Conservation (phyloP, 202 grass and related monocot genomes). For the Bolboschoenoplectus hybrid region DNA sequence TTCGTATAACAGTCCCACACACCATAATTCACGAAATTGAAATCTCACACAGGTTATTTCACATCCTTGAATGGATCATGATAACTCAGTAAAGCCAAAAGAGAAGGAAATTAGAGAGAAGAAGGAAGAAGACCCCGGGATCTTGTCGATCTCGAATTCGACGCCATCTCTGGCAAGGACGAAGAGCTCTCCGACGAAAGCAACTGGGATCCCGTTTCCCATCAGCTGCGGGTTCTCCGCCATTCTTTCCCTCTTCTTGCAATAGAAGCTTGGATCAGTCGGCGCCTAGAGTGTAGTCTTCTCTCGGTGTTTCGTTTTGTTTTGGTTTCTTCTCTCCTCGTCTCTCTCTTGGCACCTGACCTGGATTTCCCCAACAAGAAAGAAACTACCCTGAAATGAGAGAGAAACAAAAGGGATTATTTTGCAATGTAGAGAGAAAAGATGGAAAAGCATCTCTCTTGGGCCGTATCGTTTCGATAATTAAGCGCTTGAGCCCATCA, state of each 20-base stretch:
- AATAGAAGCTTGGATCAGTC: neutral
- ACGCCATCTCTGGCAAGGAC: slow-evolving; percentile 93
- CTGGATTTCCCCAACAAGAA: neutral
- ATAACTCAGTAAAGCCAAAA: neutral
- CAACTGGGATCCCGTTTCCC: slow-evolving; percentile 84
- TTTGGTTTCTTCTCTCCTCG: neutral
- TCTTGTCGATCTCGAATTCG: slow-evolving; percentile 98
- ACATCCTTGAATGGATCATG: neutral
- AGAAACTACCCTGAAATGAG: neutral
- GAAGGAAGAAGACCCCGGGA: slow-evolving; percentile 57
- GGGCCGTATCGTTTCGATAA: neutral
- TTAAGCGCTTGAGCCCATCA: neutral
- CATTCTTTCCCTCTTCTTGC: slow-evolving; percentile 46
- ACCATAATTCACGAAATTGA: neutral
- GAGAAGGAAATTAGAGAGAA: neutral
- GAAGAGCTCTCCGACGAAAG: slow-evolving; percentile 88
- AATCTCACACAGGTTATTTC: neutral
- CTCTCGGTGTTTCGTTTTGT: neutral
- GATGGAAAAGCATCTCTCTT: neutral
- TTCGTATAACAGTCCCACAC: neutral
- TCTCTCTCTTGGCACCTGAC: neutral
- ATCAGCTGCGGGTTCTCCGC: slow-evolving; percentile 94
- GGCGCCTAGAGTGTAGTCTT: neutral
- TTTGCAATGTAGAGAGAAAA: neutral
- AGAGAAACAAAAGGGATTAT: neutral